Evolutionary conservation across 1,139 yeast genomes (phyloP), one percentile per base, ranked within the genome.

Genomic region (Blastobotrys apis): DNA sequence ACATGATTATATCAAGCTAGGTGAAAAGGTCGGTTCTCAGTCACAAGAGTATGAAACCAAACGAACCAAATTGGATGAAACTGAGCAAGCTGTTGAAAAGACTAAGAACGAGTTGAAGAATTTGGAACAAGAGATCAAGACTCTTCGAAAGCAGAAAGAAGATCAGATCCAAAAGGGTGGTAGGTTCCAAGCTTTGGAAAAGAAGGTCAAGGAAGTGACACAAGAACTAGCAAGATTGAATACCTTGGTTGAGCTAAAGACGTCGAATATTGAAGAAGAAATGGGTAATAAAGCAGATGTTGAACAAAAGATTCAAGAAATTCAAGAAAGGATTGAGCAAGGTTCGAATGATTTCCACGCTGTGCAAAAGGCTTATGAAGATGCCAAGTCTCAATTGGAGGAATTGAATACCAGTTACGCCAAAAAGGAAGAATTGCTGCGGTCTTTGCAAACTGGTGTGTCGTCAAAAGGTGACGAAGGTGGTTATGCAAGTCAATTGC

Each of bases 371-470:
- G 68, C 71, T 9, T 80, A 76, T 55, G 68, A 70, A 2, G 53
- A 54, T 0, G 65, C 80, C 9, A 78, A 76, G 43, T 60, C 61
- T 1, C 60, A 68, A 33, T 65, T 83, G 8, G 66, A 64, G 3
- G 58, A 62, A 2, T 57, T 79, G 46, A 80, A 78, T 50, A 69
- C 68, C 5, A 71, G 72, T n/a, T 72, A 75, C 48, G 69, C 72
- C 29, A 75, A 72, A 50, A 85, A 84, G 54, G 94, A 87, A 57
- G 97, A 90, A 52, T 71, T 90, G 17, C 67, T 87, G 13, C 81
- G 94, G 4, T 81, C 95, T 0, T 71, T 94, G 33, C 81, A 92
- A 0, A 90, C 97, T 0, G 98, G 98, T 55, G 81, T 92, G 12
- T 84, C 97, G 0, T 77, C 95, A 0, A 81, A 80, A 47, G 74